These are phyloP conservation scores for Botrytis fabae DNA, from an alignment of 2,329 filamentous ascomycete genomes.

Conservation along the genomic window DNA sequence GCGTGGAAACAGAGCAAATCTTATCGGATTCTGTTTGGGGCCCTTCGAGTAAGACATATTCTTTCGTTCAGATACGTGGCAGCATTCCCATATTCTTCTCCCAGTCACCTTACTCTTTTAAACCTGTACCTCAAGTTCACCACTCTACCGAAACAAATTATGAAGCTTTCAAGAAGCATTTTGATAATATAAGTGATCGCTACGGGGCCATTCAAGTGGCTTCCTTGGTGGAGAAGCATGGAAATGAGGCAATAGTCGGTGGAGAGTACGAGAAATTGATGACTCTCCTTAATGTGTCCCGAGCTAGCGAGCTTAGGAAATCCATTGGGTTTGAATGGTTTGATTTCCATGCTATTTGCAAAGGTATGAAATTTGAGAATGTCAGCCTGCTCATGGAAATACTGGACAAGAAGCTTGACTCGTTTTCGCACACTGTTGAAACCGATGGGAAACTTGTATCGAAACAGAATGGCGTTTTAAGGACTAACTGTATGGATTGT, in stretches of 20 bases:
- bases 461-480: slow-evolving; percentile 72
- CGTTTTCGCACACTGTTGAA: slow-evolving; percentile 69
- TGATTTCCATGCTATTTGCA: slow-evolving; percentile 89
- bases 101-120: slow-evolving; percentile 90
- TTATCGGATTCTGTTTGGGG: slow-evolving; percentile 71
- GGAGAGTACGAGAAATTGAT: slow-evolving; percentile 72
- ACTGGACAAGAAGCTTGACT: slow-evolving; percentile 66
- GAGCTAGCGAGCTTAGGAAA: slow-evolving; percentile 41
- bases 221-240: slow-evolving; percentile 86
- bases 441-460: slow-evolving; percentile 46
- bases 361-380: slow-evolving; percentile 98
- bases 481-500: slow-evolving; percentile 99
- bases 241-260: slow-evolving; percentile 77
- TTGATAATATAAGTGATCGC: slow-evolving; percentile 63
- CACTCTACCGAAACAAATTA: slow-evolving; percentile 80
- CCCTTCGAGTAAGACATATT: slow-evolving; percentile 64
- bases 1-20: slow-evolving; percentile 93
- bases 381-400: slow-evolving; percentile 76
- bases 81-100: slow-evolving; percentile 96
- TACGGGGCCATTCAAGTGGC: slow-evolving; percentile 80
- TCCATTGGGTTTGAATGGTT: slow-evolving; percentile 86
- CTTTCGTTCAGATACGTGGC: slow-evolving; percentile 83
- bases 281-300: slow-evolving; percentile 63
- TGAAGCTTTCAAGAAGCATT: slow-evolving; percentile 76
- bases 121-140: slow-evolving; percentile 78